Evolutionary conservation across 176 grass and related monocot genomes (phyloP), one percentile per base, ranked within the genome.

Genomic region (Musa itinerans): DNA sequence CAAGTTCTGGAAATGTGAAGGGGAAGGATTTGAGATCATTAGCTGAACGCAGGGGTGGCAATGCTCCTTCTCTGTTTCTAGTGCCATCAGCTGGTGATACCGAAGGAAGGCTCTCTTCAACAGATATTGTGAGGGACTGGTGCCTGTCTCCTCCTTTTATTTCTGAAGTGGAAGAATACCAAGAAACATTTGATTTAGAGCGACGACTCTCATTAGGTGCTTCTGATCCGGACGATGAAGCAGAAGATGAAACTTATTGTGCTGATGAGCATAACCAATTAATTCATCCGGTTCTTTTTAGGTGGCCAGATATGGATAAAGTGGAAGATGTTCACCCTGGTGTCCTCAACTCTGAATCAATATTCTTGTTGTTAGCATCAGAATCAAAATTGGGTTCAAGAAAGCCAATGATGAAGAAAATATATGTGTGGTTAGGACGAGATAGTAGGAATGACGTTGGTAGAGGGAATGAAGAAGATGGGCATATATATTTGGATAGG

Each of bases 351-450:
- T 88, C 86, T 56, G 64, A 66, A 62, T 88, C 81, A 21, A 64
- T 88, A 20, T 84, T 84, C 73, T 11, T 83, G 52, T 74, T 88
- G 81, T 53, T 84, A 81, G 81, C 78, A 55, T 61, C 74, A 12
- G 74, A 84, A 76, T 81, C 73, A 52, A 83, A 74, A 58, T 72
- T n/a, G 34, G 68, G 68, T 58, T 61, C 48, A 17, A 74, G 73
- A 58, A 80, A 68, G 52, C 51, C 51, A 51, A 83, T 72, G n/a
- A 34, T 22, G 20, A 87, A 63, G n/a, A 59, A 68, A 63, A 68
- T 88, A 27, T 88, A 88, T 68, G 13, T 88, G 19, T 88, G 86
- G 86, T 53, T 88, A 64, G 86, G 86, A 12, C 19, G 59, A 16
- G 16, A 64, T 25, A 77, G 67, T 68, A 52, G 67, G 69, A 65